A percentile compares a stretch with the other conserved stretches of the same genome.
Evolutionary conservation across 139 green algal species (phyloP).

Genomic region (Gonium pectorale): DNA sequence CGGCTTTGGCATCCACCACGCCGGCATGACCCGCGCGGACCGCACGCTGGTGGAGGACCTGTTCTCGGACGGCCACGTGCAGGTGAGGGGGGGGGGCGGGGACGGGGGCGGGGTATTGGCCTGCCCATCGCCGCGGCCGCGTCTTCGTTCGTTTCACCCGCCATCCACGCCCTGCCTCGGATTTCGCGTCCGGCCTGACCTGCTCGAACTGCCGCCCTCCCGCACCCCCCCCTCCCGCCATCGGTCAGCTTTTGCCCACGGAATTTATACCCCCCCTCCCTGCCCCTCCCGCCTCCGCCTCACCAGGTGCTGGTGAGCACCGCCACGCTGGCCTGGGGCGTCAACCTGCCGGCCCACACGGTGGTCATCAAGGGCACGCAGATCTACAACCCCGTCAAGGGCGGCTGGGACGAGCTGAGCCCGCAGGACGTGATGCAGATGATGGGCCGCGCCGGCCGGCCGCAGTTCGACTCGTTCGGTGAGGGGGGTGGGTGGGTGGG

Average conservation of each 20-base stretch:
- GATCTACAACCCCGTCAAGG: slow-evolving; percentile 96
- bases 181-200: too few relatives aligned
- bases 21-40: slow-evolving; percentile 93
- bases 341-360: slow-evolving; percentile 98
- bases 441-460: slow-evolving; percentile 95
- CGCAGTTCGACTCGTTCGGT: slow-evolving; percentile 96
- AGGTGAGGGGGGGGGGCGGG: slow-evolving; percentile 65
- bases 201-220: too few relatives aligned
- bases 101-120: background rate
- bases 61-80: slow-evolving; percentile 96
- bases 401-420: slow-evolving; percentile 92
- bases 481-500: background rate
- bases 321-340: slow-evolving; percentile 97
- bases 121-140: too few relatives aligned
- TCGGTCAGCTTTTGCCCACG: too few relatives aligned
- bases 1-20: slow-evolving; percentile 98
- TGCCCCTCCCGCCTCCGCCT: background rate
- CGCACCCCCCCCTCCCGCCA: background rate
- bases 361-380: slow-evolving; percentile 99
- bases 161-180: too few relatives aligned
- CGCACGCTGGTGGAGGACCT: slow-evolving; percentile 97
- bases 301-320: slow-evolving; percentile 96
- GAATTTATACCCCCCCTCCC: background rate
- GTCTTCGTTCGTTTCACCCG: too few relatives aligned
- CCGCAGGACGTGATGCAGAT: slow-evolving; percentile 99